A percentile compares a stretch with the other conserved stretches of the same genome.
These are phyloP conservation scores for Mikania micrantha DNA, from an alignment of 129 eudicot species.

Conservation along the genomic window DNA sequence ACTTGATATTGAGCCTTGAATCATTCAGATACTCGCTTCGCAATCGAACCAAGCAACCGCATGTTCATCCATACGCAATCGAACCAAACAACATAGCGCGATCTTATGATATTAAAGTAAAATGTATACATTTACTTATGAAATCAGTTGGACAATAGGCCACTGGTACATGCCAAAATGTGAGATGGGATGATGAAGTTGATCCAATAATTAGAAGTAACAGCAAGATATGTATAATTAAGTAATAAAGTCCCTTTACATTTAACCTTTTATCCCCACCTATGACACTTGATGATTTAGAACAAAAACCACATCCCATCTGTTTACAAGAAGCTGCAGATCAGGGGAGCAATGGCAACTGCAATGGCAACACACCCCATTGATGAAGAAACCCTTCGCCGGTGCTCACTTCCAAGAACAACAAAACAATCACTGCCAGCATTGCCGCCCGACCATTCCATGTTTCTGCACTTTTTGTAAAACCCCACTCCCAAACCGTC, in stretches of 20 bases:
- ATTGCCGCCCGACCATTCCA: slow-evolving; percentile 97
- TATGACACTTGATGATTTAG: slow-evolving; percentile 5
- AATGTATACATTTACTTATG: not conserved
- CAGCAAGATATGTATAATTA: slow-evolving; percentile 8
- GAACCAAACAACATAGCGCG: not conserved
- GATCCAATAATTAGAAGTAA: slow-evolving; percentile 28
- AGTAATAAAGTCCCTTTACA: slow-evolving; percentile 11
- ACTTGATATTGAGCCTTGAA: too few species aligned
- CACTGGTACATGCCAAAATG: slow-evolving; percentile 18
- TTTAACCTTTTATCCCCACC: slow-evolving; percentile 12
- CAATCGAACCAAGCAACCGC: not conserved
- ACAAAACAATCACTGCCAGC: slow-evolving; percentile 80
- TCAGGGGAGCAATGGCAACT: slow-evolving; percentile 33
- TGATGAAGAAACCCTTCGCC: slow-evolving; percentile 97
- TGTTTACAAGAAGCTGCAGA: slow-evolving; percentile 11
- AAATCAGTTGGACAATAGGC: not conserved
- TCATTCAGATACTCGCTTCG: too few species aligned
- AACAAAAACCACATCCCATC: not conserved
- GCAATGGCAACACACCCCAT: slow-evolving; percentile 81
- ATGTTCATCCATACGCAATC: not conserved
- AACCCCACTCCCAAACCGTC: slow-evolving; percentile 96
- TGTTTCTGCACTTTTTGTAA: slow-evolving; percentile 98
- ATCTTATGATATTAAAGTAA: not conserved
- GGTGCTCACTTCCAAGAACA: slow-evolving; percentile 84
- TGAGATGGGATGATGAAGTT: slow-evolving; percentile 16